Conservation (phyloP, 306 rosid species). For the Gastrolobium villosum region DNA sequence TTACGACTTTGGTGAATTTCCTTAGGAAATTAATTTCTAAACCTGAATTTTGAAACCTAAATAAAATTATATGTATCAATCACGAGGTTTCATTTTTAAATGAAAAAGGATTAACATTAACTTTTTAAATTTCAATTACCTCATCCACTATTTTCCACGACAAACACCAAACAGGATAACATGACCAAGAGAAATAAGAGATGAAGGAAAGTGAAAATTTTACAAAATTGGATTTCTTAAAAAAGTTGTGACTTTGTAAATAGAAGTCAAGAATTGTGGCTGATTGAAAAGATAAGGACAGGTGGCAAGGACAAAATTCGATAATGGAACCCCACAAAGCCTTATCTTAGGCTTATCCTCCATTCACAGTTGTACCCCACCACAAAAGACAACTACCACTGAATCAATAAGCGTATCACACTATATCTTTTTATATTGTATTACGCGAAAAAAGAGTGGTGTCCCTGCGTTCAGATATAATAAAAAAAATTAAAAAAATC, state of each 20-base stretch:
- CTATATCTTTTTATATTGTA: constrained; percentile 41
- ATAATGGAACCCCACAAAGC: constrained; percentile 73
- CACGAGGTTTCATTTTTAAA: too few species aligned
- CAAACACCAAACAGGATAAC: too few species aligned
- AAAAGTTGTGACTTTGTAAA: constrained; percentile 25
- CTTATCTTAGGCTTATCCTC: constrained; percentile 82
- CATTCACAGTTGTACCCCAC: constrained; percentile 62
- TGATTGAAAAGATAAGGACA: constrained; percentile 40
- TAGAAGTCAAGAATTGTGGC: constrained; percentile 45
- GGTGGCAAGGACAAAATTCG: constrained; percentile 25
- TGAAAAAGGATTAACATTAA: too few species aligned
- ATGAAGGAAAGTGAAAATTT: neutral
- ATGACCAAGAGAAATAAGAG: neutral
- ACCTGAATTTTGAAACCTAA: too few species aligned
- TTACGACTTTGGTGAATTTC: too few species aligned
- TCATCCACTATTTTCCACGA: too few species aligned
- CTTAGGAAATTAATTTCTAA: too few species aligned
- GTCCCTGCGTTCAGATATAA: constrained; percentile 45
- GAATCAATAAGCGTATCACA: constrained; percentile 40
- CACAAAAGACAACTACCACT: constrained; percentile 52
- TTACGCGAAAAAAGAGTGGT: neutral
- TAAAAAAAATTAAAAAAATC: constrained; percentile 28
- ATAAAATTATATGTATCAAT: too few species aligned
- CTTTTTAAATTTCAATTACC: too few species aligned
- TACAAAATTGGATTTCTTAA: constrained; percentile 16